phyloP scores from a whole-genome alignment of 805 yeast species.

The Candida lessepsii region DNA sequence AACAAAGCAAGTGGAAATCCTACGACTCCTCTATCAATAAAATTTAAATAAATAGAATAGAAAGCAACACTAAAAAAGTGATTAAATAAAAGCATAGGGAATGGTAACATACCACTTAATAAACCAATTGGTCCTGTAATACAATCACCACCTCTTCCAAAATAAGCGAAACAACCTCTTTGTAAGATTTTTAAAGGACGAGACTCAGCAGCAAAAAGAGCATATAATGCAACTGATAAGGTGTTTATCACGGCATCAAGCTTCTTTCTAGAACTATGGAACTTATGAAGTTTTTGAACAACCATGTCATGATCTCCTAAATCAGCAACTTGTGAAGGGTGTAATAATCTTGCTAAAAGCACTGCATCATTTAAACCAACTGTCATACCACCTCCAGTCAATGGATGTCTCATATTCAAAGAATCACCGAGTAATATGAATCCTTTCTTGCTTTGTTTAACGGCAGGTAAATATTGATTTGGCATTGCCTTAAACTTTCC shows the following conservation, averaged over 20 bases:
- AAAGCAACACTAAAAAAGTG: slow-evolving; percentile 92
- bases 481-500: slow-evolving; percentile 84
- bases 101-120: slow-evolving; percentile 76
- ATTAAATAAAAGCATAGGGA: slow-evolving; percentile 69
- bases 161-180: slow-evolving; percentile 85
- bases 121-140: slow-evolving; percentile 77
- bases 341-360: slow-evolving; percentile 60
- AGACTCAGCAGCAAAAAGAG: slow-evolving; percentile 85
- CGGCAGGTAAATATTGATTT: slow-evolving; percentile 84
- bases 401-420: slow-evolving; percentile 95
- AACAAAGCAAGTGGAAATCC: slow-evolving; percentile 70
- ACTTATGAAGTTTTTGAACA: slow-evolving; percentile 54
- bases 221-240: slow-evolving; percentile 83
- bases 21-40: slow-evolving; percentile 57
- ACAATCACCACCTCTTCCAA: slow-evolving; percentile 80
- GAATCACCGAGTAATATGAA: slow-evolving; percentile 88
- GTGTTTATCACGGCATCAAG: slow-evolving; percentile 86
- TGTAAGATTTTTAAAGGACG: slow-evolving; percentile 67
- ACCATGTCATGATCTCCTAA: slow-evolving; percentile 60
- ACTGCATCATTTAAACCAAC: slow-evolving; percentile 89
- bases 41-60: slow-evolving; percentile 72
- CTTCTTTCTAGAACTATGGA: slow-evolving; percentile 75
- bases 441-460: slow-evolving; percentile 65
- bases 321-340: slow-evolving; percentile 51
- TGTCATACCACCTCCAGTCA: slow-evolving; percentile 99